Conservation (phyloP, 768 basidiomycete species). For the Leccinum broughii region DNA sequence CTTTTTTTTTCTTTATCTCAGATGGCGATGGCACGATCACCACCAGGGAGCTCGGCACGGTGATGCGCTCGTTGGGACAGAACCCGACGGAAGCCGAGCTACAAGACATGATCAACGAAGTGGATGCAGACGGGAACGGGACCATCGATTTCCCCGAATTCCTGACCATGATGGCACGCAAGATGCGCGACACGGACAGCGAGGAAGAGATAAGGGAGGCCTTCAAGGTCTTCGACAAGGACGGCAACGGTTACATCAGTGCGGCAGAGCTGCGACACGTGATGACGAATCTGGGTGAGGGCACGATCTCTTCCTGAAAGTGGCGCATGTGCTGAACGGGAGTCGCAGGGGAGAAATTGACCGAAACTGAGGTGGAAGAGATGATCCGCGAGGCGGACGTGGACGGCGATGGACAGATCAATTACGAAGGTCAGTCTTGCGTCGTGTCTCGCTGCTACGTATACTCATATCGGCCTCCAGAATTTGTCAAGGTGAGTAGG, state of each 20-base stretch:
- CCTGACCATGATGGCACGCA: constrained; percentile 80
- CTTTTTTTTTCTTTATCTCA: constrained; percentile 26
- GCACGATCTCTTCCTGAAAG: background rate
- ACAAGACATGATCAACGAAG: constrained; percentile 95
- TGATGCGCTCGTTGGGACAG: constrained; percentile 91
- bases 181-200: constrained; percentile 89
- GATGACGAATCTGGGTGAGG: constrained; percentile 85
- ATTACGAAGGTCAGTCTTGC: constrained; percentile 66
- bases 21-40: constrained; percentile 95
- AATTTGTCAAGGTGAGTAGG: constrained; percentile 69
- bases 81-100: constrained; percentile 91
- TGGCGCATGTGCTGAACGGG: constrained; percentile 5
- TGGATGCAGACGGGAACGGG: constrained; percentile 86
- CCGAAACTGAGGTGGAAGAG: constrained; percentile 87
- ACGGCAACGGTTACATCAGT: constrained; percentile 88
- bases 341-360: constrained; percentile 74
- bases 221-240: constrained; percentile 97
- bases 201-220: constrained; percentile 97
- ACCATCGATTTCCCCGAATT: constrained; percentile 87
- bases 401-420: constrained; percentile 93
- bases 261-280: constrained; percentile 86
- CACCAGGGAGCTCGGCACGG: constrained; percentile 85
- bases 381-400: constrained; percentile 97
- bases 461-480: constrained; percentile 35
- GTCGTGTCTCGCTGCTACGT: background rate